phyloP scores from a whole-genome alignment of 2,329 filamentous ascomycete species.

The Trichothecium roseum region DNA sequence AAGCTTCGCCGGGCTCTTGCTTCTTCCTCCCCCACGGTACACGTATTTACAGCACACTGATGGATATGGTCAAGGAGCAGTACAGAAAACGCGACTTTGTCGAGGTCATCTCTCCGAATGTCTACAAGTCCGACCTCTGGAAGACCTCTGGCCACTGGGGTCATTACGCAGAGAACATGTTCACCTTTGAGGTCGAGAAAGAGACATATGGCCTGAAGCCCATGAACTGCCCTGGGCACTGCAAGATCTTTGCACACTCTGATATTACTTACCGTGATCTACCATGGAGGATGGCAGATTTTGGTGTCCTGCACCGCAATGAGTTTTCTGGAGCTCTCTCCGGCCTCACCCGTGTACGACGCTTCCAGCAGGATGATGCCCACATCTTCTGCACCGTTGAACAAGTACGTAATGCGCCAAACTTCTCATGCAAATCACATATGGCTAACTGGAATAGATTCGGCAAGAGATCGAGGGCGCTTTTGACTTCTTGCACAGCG shows the following conservation, averaged over 20 bases:
- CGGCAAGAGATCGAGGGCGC: conserved; percentile 55
- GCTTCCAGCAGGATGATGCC: conserved; percentile 93
- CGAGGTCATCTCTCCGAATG: conserved; percentile 88
- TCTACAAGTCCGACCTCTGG: conserved; percentile 91
- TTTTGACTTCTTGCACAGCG: conserved; percentile 75
- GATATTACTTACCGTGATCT: conserved; percentile 78
- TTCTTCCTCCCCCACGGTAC: conserved; percentile 92
- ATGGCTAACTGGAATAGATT: conserved; percentile 15
- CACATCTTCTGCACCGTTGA: conserved; percentile 74
- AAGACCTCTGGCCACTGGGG: conserved; percentile 93
- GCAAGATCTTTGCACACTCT: conserved; percentile 73
- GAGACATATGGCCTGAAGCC: conserved; percentile 67
- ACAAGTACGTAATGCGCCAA: conserved; percentile 15
- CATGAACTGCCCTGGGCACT: conserved; percentile 98
- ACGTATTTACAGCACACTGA: conserved; percentile 84
- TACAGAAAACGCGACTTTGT: conserved; percentile 92
- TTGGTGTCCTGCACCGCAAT: conserved; percentile 90
- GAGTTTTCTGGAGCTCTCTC: conserved; percentile 87
- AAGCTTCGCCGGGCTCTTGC: conserved; percentile 81
- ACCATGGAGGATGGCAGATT: conserved; percentile 87
- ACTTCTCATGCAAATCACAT: not conserved
- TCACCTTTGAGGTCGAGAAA: conserved; percentile 67
- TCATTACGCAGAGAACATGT: conserved; percentile 82
- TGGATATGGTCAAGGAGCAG: conserved; percentile 70
- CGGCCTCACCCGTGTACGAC: conserved; percentile 81